A percentile compares a stretch with the other conserved stretches of the same genome.
These are phyloP conservation scores for Crotalaria pallida DNA, from an alignment of 306 rosid species.

Conservation along the genomic window DNA sequence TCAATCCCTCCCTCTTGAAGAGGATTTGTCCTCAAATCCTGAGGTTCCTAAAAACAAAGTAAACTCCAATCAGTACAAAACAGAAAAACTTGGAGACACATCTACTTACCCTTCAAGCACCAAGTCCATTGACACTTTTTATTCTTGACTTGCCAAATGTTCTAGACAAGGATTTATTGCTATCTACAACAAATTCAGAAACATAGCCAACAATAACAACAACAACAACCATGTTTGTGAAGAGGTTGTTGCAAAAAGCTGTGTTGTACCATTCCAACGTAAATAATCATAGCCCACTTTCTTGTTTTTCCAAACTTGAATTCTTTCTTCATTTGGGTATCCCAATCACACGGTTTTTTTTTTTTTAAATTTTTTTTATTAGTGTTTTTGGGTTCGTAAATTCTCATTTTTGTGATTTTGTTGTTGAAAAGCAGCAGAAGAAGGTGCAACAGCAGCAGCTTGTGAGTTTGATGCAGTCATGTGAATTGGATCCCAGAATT, in stretches of 20 bases:
- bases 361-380: neutral
- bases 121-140: too few species aligned
- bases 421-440: slow-evolving; percentile 34
- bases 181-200: slow-evolving; percentile 10
- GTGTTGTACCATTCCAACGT: slow-evolving; percentile 60
- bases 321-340: neutral
- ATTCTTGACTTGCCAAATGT: too few species aligned
- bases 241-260: slow-evolving; percentile 69
- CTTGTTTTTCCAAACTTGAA: neutral
- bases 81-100: too few species aligned
- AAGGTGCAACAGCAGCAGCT: slow-evolving; percentile 38
- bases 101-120: too few species aligned
- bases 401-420: neutral
- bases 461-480: slow-evolving; percentile 46
- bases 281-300: neutral
- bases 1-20: too few species aligned
- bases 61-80: too few species aligned
- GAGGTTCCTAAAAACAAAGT: too few species aligned
- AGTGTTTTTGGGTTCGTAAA: neutral
- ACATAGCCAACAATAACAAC: neutral
- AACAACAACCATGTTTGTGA: slow-evolving; percentile 65
- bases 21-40: too few species aligned
- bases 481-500: slow-evolving; percentile 73
- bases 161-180: too few species aligned
- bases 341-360: too few species aligned